phyloP scores from a whole-genome alignment of 108 stramenopile genomes.

The Skeletonema marinoi region DNA sequence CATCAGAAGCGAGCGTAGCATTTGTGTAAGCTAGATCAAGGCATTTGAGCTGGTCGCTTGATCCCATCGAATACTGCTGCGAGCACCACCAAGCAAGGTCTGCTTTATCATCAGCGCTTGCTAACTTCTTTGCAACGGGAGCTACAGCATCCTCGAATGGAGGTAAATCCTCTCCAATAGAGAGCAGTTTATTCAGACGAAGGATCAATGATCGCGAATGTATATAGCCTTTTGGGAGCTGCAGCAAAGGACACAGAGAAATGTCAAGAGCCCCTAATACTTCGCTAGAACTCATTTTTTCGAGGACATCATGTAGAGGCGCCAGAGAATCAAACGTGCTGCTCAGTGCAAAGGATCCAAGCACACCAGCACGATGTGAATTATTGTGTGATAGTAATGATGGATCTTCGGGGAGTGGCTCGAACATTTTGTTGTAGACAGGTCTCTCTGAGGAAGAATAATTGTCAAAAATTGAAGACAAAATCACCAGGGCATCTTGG shows the following conservation, averaged over 20 bases:
- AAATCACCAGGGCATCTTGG: constrained; percentile 71
- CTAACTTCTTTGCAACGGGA: constrained; percentile 62
- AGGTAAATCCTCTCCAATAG: constrained; percentile 48
- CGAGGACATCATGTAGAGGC: constrained; percentile 56
- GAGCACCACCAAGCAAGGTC: constrained; percentile 86
- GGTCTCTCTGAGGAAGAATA: constrained; percentile 51
- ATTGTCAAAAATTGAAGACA: constrained; percentile 72
- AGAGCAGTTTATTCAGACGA: constrained; percentile 52
- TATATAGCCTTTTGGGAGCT: constrained; percentile 76
- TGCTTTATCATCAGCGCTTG: constrained; percentile 54
- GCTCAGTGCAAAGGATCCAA: constrained; percentile 29
- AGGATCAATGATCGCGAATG: constrained; percentile 67
- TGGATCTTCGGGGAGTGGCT: constrained; percentile 55
- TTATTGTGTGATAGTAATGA: constrained; percentile 6
- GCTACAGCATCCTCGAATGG: constrained; percentile 63
- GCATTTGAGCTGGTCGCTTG: constrained; percentile 62
- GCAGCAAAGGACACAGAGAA: constrained; percentile 68
- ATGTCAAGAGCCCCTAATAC: constrained; percentile 61
- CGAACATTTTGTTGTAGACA: constrained; percentile 60
- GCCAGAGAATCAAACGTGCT: constrained; percentile 72
- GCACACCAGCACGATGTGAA: constrained; percentile 11
- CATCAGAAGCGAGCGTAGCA: constrained; percentile 75
- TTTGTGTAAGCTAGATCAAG: constrained; percentile 65
- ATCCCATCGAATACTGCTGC: constrained; percentile 46
- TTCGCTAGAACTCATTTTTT: constrained; percentile 15